A percentile compares a stretch with the other conserved stretches of the same genome.
phyloP scores from a whole-genome alignment of 345 rosid species.

The Euclidium syriacum region DNA sequence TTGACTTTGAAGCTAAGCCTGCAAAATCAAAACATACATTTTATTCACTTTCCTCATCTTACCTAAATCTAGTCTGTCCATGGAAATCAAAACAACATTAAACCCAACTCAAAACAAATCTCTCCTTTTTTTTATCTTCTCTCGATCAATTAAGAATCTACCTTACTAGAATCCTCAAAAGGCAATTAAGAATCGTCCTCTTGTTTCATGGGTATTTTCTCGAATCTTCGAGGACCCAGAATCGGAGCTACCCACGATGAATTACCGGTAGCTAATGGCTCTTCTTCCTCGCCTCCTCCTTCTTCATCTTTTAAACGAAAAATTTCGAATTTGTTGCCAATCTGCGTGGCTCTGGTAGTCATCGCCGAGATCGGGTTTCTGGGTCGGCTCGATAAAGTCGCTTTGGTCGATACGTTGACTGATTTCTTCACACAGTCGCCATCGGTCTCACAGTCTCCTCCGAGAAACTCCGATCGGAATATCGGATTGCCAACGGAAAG shows the following conservation, averaged over 20 bases:
- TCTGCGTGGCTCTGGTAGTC: slow-evolving; percentile 64
- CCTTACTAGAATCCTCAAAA: not conserved
- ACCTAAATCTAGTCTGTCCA: not conserved
- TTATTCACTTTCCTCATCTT: not conserved
- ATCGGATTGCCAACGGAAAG: slow-evolving; percentile 29
- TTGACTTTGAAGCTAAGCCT: slow-evolving; percentile 15
- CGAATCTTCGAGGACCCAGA: slow-evolving; percentile 61
- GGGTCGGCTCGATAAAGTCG: slow-evolving; percentile 72
- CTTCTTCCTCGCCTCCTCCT: slow-evolving; percentile 23
- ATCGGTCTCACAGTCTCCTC: not conserved
- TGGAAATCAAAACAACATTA: not conserved
- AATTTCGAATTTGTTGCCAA: slow-evolving; percentile 54
- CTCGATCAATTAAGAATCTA: not conserved
- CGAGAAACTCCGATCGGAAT: slow-evolving; percentile 9
- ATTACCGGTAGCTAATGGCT: slow-evolving; percentile 27
- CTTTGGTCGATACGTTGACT: slow-evolving; percentile 64
- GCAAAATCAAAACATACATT: not conserved
- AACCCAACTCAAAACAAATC: not conserved
- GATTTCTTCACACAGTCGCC: slow-evolving; percentile 44
- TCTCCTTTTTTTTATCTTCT: not conserved
- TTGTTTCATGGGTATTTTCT: slow-evolving; percentile 44
- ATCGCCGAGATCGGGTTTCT: slow-evolving; percentile 71
- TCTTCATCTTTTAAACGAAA: slow-evolving; percentile 39
- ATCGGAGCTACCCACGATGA: slow-evolving; percentile 34
- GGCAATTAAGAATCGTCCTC: not conserved